A percentile compares a stretch with the other conserved stretches of the same genome.
These are phyloP conservation scores for Holtermannia corniformis DNA, from an alignment of 768 basidiomycete genomes.

Conservation along the genomic window DNA sequence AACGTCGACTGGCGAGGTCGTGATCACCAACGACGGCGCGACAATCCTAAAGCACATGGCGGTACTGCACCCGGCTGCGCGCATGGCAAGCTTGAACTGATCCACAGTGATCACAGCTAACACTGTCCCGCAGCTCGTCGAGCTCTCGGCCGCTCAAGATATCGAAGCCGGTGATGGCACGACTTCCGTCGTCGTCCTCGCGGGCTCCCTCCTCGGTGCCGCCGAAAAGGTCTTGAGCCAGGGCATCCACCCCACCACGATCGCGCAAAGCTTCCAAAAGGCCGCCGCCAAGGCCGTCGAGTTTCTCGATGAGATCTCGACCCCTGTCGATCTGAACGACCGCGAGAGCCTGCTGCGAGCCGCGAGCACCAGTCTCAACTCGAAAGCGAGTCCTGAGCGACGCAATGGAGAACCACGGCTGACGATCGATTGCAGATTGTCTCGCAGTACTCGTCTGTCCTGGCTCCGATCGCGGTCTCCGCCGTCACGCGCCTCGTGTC, in stretches of 20 bases:
- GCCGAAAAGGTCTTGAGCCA: slow-evolving; percentile 95
- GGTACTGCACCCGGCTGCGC: slow-evolving; percentile 92
- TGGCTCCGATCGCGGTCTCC: slow-evolving; percentile 97
- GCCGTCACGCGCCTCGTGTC: slow-evolving; percentile 88
- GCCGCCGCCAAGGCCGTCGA: slow-evolving; percentile 90
- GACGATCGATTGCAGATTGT: slow-evolving; percentile 64
- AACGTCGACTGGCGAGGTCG: slow-evolving; percentile 89
- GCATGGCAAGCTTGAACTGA: slow-evolving; percentile 60
- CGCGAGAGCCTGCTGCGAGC: slow-evolving; percentile 75
- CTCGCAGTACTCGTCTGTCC: slow-evolving; percentile 94
- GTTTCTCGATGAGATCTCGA: slow-evolving; percentile 82
- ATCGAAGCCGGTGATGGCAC: slow-evolving; percentile 98
- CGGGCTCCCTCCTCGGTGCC: slow-evolving; percentile 82
- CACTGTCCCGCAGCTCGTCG: slow-evolving; percentile 63
- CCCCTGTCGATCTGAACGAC: slow-evolving; percentile 83
- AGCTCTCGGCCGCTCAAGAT: slow-evolving; percentile 95
- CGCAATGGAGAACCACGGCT: not conserved
- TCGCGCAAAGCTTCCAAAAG: slow-evolving; percentile 88
- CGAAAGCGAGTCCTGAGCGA: slow-evolving; percentile 55
- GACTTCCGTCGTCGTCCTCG: slow-evolving; percentile 92
- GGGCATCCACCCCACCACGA: slow-evolving; percentile 94
- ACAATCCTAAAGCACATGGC: slow-evolving; percentile 88
- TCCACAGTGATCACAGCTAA: not conserved
- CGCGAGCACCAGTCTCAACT: slow-evolving; percentile 90
- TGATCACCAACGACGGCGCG: slow-evolving; percentile 97